These are phyloP conservation scores for Coemansia sp. DNA, from an alignment of 192 early-diverging fungal genomes.

Conservation along the genomic window DNA sequence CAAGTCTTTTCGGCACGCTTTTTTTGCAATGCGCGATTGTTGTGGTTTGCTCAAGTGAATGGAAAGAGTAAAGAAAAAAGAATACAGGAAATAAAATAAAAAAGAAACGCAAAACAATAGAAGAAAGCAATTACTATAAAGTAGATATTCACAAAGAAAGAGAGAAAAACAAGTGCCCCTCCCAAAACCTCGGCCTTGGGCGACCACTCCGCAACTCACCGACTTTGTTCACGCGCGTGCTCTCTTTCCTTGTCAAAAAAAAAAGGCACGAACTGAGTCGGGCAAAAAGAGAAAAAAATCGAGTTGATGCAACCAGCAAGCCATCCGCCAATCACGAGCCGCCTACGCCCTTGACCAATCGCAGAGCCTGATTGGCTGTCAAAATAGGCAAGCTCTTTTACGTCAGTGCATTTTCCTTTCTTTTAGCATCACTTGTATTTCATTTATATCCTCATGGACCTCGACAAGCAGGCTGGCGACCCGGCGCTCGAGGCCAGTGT, in stretches of 20 bases:
- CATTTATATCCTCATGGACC: slow-evolving; percentile 24
- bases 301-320: background rate
- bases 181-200: slow-evolving; percentile 4
- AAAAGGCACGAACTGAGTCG: slow-evolving; percentile 12
- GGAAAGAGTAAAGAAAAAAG: slow-evolving; percentile 12
- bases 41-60: background rate
- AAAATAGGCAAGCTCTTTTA: too few species aligned
- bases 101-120: background rate
- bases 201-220: background rate
- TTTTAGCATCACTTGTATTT: background rate
- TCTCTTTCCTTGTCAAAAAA: background rate
- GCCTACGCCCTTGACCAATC: slow-evolving; percentile 8
- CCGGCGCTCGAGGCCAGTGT: slow-evolving; percentile 28
- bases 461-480: slow-evolving; percentile 15
- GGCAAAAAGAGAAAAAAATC: slow-evolving; percentile 16
- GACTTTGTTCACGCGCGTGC: background rate
- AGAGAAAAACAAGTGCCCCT: background rate
- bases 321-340: slow-evolving; percentile 17
- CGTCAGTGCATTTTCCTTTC: too few species aligned
- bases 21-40: background rate
- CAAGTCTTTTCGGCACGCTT: background rate
- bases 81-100: too few species aligned
- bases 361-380: background rate
- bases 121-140: background rate
- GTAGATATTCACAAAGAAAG: background rate